phyloP scores from a whole-genome alignment of 139 green algal genomes.

The Mesotaenium endlicherianum region DNA sequence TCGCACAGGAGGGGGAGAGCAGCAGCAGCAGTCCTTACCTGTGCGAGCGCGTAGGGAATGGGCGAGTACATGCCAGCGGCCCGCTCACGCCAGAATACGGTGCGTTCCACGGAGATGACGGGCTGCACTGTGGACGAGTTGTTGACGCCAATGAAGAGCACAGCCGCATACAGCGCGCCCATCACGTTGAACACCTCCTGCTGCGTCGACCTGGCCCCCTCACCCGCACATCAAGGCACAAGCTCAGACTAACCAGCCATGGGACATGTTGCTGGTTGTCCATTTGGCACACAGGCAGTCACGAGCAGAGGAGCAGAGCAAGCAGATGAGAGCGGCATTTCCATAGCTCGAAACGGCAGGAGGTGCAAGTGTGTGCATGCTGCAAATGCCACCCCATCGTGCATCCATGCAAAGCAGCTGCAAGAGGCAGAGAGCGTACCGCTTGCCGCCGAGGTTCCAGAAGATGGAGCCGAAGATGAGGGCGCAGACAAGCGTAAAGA shows the following conservation, averaged over 20 bases:
- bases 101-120: conserved; percentile 46
- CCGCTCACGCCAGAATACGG: conserved; percentile 54
- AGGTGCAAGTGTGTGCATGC: too few species aligned
- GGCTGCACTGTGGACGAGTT: conserved; percentile 58
- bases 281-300: too few species aligned
- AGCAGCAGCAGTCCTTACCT: conserved; percentile 11
- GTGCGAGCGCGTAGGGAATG: conserved; percentile 54
- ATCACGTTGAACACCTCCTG: conserved; percentile 60
- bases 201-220: conserved; percentile 25
- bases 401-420: not conserved
- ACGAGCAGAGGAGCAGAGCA: too few species aligned
- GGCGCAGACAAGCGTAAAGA: conserved; percentile 43
- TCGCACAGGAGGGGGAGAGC: not conserved
- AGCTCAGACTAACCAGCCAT: too few species aligned
- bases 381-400: too few species aligned
- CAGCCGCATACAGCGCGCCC: conserved; percentile 55
- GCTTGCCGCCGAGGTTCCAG: conserved; percentile 31
- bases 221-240: too few species aligned
- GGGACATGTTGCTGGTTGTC: too few species aligned
- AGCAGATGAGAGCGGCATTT: too few species aligned
- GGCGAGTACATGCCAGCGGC: conserved; percentile 54
- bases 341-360: too few species aligned
- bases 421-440: not conserved
- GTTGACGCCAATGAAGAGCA: conserved; percentile 62
- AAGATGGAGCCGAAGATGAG: conserved; percentile 57